Conservation (phyloP, 495 filamentous ascomycete genomes). For the Antarctomyces pellizariae region DNA sequence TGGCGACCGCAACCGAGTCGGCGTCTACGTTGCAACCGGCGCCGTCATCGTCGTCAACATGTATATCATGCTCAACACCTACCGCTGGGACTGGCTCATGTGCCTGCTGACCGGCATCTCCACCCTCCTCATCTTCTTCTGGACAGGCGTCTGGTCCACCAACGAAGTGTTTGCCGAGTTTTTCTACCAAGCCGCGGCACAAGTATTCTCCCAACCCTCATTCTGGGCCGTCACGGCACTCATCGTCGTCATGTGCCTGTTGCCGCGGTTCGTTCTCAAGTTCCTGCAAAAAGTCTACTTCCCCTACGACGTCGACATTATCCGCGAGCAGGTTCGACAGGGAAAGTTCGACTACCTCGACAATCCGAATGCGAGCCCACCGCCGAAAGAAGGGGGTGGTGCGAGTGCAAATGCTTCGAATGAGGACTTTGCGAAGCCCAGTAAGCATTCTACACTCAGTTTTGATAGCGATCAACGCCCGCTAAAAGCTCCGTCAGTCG, state of each 20-base stretch:
- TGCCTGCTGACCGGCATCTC: conserved; percentile 58
- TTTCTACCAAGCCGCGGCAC: conserved; percentile 56
- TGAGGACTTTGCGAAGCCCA: conserved; percentile 34
- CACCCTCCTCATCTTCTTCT: conserved; percentile 76
- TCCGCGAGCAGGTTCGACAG: conserved; percentile 69
- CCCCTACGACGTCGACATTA: conserved; percentile 83
- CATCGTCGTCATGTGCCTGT: conserved; percentile 51
- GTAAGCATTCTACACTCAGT: conserved; percentile 32
- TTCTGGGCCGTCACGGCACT: conserved; percentile 73
- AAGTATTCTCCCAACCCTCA: conserved; percentile 56
- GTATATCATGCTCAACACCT: conserved; percentile 90
- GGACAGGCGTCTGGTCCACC: conserved; percentile 81
- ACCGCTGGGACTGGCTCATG: conserved; percentile 94
- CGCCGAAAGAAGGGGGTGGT: conserved; percentile 12
- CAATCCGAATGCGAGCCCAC: no score
- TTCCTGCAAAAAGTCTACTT: conserved; percentile 77
- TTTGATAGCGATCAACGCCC: conserved; percentile 65
- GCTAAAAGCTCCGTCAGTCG: conserved; percentile 75
- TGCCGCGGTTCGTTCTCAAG: conserved; percentile 73
- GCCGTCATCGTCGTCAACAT: conserved; percentile 70
- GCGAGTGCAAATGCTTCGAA: conserved; percentile 9
- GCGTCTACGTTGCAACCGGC: conserved; percentile 55
- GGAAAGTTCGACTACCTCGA: conserved; percentile 60
- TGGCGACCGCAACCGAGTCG: conserved; percentile 56
- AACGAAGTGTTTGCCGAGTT: conserved; percentile 32